These are phyloP conservation scores for Talaromyces marneffei DNA, from an alignment of 2,329 filamentous ascomycete species.

Conservation along the genomic window DNA sequence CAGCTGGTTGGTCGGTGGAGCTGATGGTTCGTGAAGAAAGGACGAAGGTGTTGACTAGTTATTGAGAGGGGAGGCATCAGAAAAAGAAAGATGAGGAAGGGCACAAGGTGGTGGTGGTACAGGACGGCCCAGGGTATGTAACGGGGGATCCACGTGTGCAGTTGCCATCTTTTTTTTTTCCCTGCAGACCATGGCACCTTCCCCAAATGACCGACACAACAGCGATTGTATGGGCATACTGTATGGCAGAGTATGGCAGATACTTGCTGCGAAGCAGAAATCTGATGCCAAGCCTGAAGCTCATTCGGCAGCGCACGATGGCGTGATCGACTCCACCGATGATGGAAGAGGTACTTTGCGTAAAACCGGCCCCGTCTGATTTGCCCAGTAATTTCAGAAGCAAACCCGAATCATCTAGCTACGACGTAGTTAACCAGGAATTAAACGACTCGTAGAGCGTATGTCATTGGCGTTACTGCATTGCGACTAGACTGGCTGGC, in stretches of 20 bases:
- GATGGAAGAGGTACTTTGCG: constrained; percentile 10
- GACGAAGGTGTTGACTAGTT: too few relatives aligned
- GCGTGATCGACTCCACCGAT: constrained; percentile 15
- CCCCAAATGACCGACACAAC: background rate
- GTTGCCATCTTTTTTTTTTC: background rate
- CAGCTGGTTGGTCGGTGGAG: background rate
- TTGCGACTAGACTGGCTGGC: background rate
- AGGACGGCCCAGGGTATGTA: background rate
- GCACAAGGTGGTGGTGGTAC: background rate
- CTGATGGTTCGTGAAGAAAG: background rate
- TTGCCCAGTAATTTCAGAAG: background rate
- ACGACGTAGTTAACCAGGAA: too few relatives aligned
- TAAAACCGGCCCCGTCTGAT: background rate
- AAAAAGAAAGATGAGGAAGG: background rate
- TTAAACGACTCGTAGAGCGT: background rate
- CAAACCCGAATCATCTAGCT: background rate
- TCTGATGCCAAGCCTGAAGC: constrained; percentile 5
- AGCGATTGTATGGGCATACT: background rate
- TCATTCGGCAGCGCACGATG: constrained; percentile 4
- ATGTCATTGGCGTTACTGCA: background rate
- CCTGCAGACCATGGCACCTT: background rate
- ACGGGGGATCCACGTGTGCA: background rate
- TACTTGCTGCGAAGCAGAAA: background rate
- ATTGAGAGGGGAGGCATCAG: too few relatives aligned
- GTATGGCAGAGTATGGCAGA: background rate